Base-by-base conservation (phyloP, 108 stramenopile genomes). In the Cyclotella distinguenda region DNA sequence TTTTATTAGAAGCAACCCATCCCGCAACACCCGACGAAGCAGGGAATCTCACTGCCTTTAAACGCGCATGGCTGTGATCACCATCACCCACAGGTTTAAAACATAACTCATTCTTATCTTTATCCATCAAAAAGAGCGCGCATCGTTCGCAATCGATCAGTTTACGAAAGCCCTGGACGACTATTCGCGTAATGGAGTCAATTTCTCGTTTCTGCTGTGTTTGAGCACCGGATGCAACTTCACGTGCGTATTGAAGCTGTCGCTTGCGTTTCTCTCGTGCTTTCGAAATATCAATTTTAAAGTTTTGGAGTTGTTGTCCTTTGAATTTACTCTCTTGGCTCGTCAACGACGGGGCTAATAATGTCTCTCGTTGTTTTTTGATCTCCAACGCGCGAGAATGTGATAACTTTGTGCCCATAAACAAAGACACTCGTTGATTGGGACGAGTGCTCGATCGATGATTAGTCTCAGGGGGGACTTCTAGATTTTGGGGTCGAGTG, bases 81-180 rank as follows among this genome's bases (percentile, higher is more conserved):
- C 38, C 54, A 21, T 77, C 80, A 1, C 69, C 80, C 4, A 81
- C 70, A 7, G 80, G 80, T 61, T 81, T 81, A 54, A 81, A 81
- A 53, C 68, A 81, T 11, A 81, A 66, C 34, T 81, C 74, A 28
- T 81, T 65, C 2, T 36, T 70, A n/a, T 38, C 54, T 13, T 63
- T 50, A 67, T 81, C 80, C 56, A 64, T 68, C 12, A 81, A 51
- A 43, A 81, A 81, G 16, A 81, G 57, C 6, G 80, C 80, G 30
- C 80, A 81, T 25, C 80, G 26, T 43, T 81, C 80, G 33, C 65
- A 66, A 32, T 45, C 61, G 25, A 81, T 77, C 22, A 81, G 49
- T 25, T 72, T 77, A 3, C 72, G 52, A 34, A 81, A 81, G 34
- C 66, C 40, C 44, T 72, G 71, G 12, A 81, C 80, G 23, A 81